A percentile compares a stretch with the other conserved stretches of the same genome.
Evolutionary conservation across 192 early-diverging fungal genomes (phyloP).

Genomic region (Anaeromyces robustus): DNA sequence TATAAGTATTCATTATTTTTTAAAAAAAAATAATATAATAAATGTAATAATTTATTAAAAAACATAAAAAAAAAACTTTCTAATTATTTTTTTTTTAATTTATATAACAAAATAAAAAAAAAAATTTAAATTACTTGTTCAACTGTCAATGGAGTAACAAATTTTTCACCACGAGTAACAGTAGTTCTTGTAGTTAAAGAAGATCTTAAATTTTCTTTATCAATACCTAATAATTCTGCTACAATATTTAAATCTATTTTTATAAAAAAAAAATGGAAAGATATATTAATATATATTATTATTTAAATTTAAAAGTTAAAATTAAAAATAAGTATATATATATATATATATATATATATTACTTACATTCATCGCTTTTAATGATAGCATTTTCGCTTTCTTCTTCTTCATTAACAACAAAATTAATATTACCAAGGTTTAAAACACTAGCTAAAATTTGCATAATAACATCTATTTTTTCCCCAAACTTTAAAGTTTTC

Average conservation of each 20-base stretch:
- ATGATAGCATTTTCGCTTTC: neutral
- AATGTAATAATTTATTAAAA: no score
- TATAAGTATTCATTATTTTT: no score
- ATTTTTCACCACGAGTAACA: neutral
- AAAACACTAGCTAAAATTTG: slow-evolving; percentile 83
- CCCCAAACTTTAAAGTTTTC: slow-evolving; percentile 11
- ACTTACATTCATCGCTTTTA: neutral
- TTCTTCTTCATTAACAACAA: slow-evolving; percentile 22
- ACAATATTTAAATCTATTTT: slow-evolving; percentile 62
- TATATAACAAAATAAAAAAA: no score
- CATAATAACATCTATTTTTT: slow-evolving; percentile 68
- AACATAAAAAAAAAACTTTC: no score
- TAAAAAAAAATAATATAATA: no score
- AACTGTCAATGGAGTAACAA: neutral
- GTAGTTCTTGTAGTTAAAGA: slow-evolving; percentile 69
- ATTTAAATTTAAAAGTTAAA: no score
- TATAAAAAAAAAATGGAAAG: slow-evolving; percentile 30
- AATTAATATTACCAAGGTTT: slow-evolving; percentile 89
- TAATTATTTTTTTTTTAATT: no score
- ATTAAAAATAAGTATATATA: no score
- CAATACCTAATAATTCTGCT: slow-evolving; percentile 68
- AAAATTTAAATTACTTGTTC: neutral
- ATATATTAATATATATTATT: no score
- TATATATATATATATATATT: neutral
- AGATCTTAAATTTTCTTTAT: slow-evolving; percentile 48